These are phyloP conservation scores for Mycoemilia scoparia DNA, from an alignment of 192 early-diverging fungal species.

Conservation along the genomic window DNA sequence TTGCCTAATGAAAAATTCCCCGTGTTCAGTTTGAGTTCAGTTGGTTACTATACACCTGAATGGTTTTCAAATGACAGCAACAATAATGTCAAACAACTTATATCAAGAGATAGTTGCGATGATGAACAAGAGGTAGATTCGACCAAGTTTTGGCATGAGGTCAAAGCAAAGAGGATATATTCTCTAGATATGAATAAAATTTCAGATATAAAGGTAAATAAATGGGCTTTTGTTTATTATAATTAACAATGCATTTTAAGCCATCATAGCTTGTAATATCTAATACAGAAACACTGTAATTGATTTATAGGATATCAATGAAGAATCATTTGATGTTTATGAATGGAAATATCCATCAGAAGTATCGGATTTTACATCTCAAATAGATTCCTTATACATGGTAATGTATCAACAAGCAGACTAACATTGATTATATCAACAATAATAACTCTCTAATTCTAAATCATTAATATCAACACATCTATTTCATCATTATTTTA, in stretches of 20 bases:
- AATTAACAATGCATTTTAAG: slow-evolving; percentile 3
- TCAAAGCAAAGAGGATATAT: slow-evolving; percentile 64
- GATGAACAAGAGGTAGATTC: slow-evolving; percentile 10
- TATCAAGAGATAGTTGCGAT: slow-evolving; percentile 2
- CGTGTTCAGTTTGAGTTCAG: slow-evolving; percentile 29
- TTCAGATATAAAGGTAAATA: slow-evolving; percentile 28
- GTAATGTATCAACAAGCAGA: too few species aligned
- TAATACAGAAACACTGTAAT: too few species aligned
- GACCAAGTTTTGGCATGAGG: slow-evolving; percentile 37
- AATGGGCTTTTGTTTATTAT: slow-evolving; percentile 2
- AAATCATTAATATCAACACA: too few species aligned
- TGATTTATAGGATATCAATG: too few species aligned
- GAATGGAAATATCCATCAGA: too few species aligned
- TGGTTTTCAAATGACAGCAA: slow-evolving; percentile 1
- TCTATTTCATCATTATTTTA: too few species aligned
- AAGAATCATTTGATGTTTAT: too few species aligned
- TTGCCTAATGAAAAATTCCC: slow-evolving; percentile 8
- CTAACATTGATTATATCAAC: slow-evolving; percentile 1
- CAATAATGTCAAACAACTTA: neutral
- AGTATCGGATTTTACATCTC: too few species aligned
- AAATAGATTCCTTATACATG: too few species aligned
- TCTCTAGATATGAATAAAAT: slow-evolving; percentile 30
- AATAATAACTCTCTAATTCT: neutral
- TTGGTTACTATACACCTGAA: slow-evolving; percentile 21
- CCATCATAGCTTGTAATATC: neutral